Evolutionary conservation across 106 monocot genomes (phyloP).

Genomic region (Acorus gramineus): DNA sequence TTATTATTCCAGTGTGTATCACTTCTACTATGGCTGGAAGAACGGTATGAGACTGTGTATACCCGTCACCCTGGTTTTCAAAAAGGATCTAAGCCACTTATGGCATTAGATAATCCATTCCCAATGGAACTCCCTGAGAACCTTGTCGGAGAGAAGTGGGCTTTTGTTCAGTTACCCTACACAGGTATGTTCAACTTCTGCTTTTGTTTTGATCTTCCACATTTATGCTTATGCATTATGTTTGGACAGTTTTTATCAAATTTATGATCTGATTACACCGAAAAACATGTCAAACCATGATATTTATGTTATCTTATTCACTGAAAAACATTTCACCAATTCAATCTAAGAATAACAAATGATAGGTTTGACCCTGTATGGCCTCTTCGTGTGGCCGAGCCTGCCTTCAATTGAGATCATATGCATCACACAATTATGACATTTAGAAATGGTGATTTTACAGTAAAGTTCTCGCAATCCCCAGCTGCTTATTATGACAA

Average conservation of each 20-base stretch:
- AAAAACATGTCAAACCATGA: too few relatives aligned
- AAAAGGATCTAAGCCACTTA: slow-evolving; percentile 71
- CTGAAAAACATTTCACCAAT: too few relatives aligned
- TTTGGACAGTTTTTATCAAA: not conserved
- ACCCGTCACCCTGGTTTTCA: slow-evolving; percentile 87
- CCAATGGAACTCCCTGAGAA: slow-evolving; percentile 89
- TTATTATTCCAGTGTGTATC: slow-evolving; percentile 50
- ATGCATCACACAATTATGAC: not conserved
- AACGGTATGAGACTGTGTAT: slow-evolving; percentile 79
- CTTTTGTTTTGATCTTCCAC: not conserved
- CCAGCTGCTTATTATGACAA: too few relatives aligned
- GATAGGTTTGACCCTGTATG: too few relatives aligned
- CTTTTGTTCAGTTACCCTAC: slow-evolving; percentile 91
- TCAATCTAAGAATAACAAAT: too few relatives aligned
- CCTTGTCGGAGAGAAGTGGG: slow-evolving; percentile 89
- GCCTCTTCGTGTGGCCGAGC: too few relatives aligned
- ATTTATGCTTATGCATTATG: not conserved
- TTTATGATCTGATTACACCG: too few relatives aligned
- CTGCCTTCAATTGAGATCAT: too few relatives aligned
- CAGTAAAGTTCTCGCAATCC: too few relatives aligned
- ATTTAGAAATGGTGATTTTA: not conserved
- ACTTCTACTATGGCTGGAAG: slow-evolving; percentile 82
- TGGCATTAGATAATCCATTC: slow-evolving; percentile 88
- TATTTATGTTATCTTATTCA: too few relatives aligned
- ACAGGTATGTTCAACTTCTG: slow-evolving; percentile 31